Conservation (phyloP, 495 filamentous ascomycete species). For the Talaromyces ruber region DNA sequence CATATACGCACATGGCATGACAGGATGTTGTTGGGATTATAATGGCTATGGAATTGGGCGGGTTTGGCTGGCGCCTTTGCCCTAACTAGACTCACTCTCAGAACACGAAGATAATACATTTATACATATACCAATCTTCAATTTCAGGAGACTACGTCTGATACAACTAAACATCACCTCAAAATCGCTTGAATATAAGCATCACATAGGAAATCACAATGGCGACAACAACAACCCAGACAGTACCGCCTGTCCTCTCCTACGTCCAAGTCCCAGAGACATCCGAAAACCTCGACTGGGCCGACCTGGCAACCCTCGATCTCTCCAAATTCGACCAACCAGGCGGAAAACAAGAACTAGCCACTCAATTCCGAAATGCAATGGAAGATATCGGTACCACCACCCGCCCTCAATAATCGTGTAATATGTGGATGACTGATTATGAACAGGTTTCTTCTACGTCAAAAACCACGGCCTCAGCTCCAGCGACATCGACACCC, state of each 20-base stretch:
- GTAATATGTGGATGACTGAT: no score
- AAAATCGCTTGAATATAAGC: background rate
- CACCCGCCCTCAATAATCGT: no score
- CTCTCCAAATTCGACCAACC: conserved; percentile 36
- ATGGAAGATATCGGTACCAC: conserved; percentile 24
- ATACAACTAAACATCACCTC: background rate
- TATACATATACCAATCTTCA: background rate
- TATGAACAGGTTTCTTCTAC: conserved; percentile 37
- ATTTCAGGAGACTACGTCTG: background rate
- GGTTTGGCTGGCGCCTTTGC: no score
- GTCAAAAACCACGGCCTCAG: conserved; percentile 45
- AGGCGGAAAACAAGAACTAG: conserved; percentile 42
- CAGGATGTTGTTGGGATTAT: no score
- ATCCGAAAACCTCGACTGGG: conserved; percentile 21
- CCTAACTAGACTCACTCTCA: no score
- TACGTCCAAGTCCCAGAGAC: background rate
- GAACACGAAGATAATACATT: no score
- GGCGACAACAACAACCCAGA: background rate
- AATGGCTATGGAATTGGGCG: no score
- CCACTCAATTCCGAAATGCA: conserved; percentile 40
- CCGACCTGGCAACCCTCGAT: conserved; percentile 44
- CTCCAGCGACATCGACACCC: conserved; percentile 45
- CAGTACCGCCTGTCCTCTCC: background rate
- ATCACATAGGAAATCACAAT: background rate
- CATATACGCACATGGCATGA: no score